A percentile compares a stretch with the other conserved stretches of the same genome.
Evolutionary conservation across 495 filamentous ascomycete species (phyloP).

Genomic region (Talaromyces adpressus): DNA sequence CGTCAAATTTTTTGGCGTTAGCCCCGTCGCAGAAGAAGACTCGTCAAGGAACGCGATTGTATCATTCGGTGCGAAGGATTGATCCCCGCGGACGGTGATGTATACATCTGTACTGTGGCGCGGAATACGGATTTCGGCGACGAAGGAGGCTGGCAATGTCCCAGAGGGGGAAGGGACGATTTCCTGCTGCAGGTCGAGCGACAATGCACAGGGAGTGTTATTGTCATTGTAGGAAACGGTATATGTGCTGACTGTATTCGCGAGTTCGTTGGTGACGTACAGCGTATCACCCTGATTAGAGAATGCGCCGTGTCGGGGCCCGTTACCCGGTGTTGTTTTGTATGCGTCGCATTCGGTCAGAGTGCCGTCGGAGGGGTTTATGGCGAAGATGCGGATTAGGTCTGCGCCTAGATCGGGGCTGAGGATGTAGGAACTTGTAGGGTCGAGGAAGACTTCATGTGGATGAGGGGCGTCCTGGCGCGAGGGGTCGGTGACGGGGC

Average conservation of each 20-base stretch:
- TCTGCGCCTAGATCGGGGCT: slow-evolving; percentile 62
- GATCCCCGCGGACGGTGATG: slow-evolving; percentile 38
- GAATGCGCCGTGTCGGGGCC: slow-evolving; percentile 57
- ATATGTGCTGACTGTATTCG: slow-evolving; percentile 50
- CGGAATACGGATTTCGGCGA: slow-evolving; percentile 28
- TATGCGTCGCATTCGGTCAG: neutral
- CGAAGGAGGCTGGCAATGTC: slow-evolving; percentile 24
- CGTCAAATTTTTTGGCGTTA: slow-evolving; percentile 42
- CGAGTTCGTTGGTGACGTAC: slow-evolving; percentile 59
- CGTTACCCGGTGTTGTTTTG: slow-evolving; percentile 35
- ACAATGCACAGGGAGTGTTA: slow-evolving; percentile 15
- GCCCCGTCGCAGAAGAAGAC: slow-evolving; percentile 14
- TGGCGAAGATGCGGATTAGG: slow-evolving; percentile 48
- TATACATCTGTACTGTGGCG: slow-evolving; percentile 19
- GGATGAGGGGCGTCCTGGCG: slow-evolving; percentile 57
- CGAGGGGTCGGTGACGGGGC: slow-evolving; percentile 34
- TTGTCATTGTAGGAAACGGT: slow-evolving; percentile 48
- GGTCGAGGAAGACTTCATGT: slow-evolving; percentile 55
- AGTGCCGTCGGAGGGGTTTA: slow-evolving; percentile 19
- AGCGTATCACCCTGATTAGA: slow-evolving; percentile 15
- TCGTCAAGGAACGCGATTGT: slow-evolving; percentile 28
- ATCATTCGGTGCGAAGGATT: slow-evolving; percentile 25
- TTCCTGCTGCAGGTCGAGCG: slow-evolving; percentile 26
- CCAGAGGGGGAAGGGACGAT: slow-evolving; percentile 23
- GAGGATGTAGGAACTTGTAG: slow-evolving; percentile 50